Evolutionary conservation across 305 asterid genomes (phyloP).

Genomic region (Solanum hybrid): DNA sequence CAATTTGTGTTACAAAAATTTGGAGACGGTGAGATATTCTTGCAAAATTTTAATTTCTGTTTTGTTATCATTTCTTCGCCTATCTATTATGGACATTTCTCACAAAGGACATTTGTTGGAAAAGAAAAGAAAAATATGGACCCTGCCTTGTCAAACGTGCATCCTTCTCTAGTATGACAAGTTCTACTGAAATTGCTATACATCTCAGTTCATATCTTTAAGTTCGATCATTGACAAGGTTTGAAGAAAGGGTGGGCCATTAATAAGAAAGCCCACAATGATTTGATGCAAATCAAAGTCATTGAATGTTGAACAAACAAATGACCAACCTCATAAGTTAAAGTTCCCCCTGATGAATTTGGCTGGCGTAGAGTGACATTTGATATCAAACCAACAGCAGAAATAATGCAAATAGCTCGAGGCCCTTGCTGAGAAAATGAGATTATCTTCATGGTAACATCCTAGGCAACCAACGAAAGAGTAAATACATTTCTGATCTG

Average conservation of each 20-base stretch:
- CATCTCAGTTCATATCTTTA: neutral
- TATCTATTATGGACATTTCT: neutral
- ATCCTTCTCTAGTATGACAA: neutral
- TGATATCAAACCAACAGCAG: slow-evolving; percentile 67
- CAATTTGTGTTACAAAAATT: neutral
- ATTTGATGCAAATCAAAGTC: neutral
- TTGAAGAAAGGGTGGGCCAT: neutral
- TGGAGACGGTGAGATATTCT: neutral
- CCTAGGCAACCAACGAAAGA: slow-evolving; percentile 28
- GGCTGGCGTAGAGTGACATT: slow-evolving; percentile 71
- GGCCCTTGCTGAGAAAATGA: slow-evolving; percentile 79
- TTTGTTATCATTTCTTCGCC: neutral
- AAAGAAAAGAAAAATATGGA: neutral
- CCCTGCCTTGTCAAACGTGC: neutral
- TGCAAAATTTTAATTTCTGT: neutral
- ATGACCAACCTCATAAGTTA: slow-evolving; percentile 64
- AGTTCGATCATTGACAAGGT: neutral
- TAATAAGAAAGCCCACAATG: neutral
- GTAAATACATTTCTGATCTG: slow-evolving; percentile 3
- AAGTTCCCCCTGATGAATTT: slow-evolving; percentile 61
- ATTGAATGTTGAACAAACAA: neutral
- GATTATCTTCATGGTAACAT: slow-evolving; percentile 59
- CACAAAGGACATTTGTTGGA: neutral
- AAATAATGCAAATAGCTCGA: slow-evolving; percentile 66
- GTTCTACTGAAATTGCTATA: neutral